Conservation (phyloP, 129 eudicot species). For the Flaveria sonorensis region DNA sequence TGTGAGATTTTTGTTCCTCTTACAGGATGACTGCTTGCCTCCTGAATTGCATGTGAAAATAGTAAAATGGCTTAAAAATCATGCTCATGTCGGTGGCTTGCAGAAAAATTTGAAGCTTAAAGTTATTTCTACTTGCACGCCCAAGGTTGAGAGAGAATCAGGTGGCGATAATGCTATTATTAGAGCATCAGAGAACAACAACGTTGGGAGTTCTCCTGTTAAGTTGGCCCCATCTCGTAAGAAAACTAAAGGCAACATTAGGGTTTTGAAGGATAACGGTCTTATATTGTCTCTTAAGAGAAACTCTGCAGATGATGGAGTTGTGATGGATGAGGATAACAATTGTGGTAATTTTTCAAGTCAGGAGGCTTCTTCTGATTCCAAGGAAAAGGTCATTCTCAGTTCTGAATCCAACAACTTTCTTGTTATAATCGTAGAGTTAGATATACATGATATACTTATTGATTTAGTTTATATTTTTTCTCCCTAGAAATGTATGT, state of each 20-base stretch:
- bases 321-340: slow-evolving; percentile 36
- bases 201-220: slow-evolving; percentile 49
- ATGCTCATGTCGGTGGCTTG: slow-evolving; percentile 53
- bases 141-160: slow-evolving; percentile 48
- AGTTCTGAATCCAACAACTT: not conserved
- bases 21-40: slow-evolving; percentile 61
- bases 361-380: slow-evolving; percentile 46
- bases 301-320: slow-evolving; percentile 42
- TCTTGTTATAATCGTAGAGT: slow-evolving; percentile 6
- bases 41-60: slow-evolving; percentile 62
- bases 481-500: not conserved
- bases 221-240: slow-evolving; percentile 71
- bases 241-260: slow-evolving; percentile 62
- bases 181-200: slow-evolving; percentile 20
- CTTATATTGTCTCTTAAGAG: slow-evolving; percentile 44
- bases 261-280: slow-evolving; percentile 52
- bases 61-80: slow-evolving; percentile 60
- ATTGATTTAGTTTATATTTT: slow-evolving; percentile 1
- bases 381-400: slow-evolving; percentile 46
- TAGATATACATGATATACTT: not conserved
- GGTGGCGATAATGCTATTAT: slow-evolving; percentile 37
- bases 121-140: slow-evolving; percentile 39
- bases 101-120: slow-evolving; percentile 61
- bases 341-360: slow-evolving; percentile 32
- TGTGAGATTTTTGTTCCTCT: slow-evolving; percentile 1